Percentiles rank a stretch among this genome's conserved stretches.
These are phyloP conservation scores for Scleromitrula shiraiana DNA, from an alignment of 2,329 filamentous ascomycete genomes.

Conservation along the genomic window DNA sequence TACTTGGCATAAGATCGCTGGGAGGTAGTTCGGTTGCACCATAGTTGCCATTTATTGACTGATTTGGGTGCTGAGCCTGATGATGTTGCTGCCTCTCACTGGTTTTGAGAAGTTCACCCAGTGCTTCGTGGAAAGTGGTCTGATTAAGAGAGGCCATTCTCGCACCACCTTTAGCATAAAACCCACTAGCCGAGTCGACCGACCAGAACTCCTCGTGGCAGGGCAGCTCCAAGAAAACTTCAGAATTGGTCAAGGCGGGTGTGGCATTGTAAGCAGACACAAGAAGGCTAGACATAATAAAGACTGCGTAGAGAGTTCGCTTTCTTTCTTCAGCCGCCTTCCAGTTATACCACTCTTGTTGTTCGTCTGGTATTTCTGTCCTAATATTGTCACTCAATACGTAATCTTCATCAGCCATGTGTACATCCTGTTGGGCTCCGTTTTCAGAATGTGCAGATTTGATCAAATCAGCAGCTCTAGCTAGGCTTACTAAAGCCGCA, in stretches of 20 bases:
- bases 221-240: slow-evolving; percentile 80
- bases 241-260: slow-evolving; percentile 86
- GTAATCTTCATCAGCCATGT: slow-evolving; percentile 47
- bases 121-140: slow-evolving; percentile 71
- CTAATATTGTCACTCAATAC: slow-evolving; percentile 40
- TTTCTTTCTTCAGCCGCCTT: slow-evolving; percentile 84
- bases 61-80: slow-evolving; percentile 36
- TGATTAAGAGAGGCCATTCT: slow-evolving; percentile 61
- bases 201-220: slow-evolving; percentile 90
- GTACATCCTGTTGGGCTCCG: slow-evolving; percentile 33
- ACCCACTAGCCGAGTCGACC: slow-evolving; percentile 74
- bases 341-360: slow-evolving; percentile 82
- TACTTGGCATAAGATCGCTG: slow-evolving; percentile 70
- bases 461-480: slow-evolving; percentile 76
- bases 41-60: slow-evolving; percentile 39
- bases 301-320: slow-evolving; percentile 84
- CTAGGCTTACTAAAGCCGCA: slow-evolving; percentile 81
- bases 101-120: slow-evolving; percentile 72
- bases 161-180: slow-evolving; percentile 68
- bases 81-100: slow-evolving; percentile 58
- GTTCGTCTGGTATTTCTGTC: slow-evolving; percentile 43
- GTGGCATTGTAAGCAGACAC: slow-evolving; percentile 91
- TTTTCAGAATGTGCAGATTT: slow-evolving; percentile 33
- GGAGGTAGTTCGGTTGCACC: slow-evolving; percentile 43
- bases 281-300: slow-evolving; percentile 81